phyloP scores from a whole-genome alignment of 345 rosid genomes.

The Linum usitatissimum region DNA sequence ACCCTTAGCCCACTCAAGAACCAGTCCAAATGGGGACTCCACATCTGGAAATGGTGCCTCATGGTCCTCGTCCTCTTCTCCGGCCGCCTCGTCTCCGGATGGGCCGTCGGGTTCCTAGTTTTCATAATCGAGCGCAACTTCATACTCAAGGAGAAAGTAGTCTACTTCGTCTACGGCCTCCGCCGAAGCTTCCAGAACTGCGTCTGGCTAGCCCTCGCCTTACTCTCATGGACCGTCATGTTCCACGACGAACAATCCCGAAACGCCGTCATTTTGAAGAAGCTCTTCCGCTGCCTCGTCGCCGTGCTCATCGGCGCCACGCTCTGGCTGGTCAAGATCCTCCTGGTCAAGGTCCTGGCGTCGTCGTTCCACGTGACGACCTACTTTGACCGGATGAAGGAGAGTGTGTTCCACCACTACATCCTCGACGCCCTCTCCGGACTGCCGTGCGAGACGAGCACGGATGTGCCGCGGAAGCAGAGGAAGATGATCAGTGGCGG shows the following conservation, averaged over 20 bases:
- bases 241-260: constrained; percentile 27
- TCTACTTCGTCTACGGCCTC: constrained; percentile 34
- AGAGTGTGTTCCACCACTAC: constrained; percentile 43
- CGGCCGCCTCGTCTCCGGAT: constrained; percentile 28
- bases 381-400: constrained; percentile 57
- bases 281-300: constrained; percentile 19
- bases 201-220: constrained; percentile 29
- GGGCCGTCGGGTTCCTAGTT: constrained; percentile 26
- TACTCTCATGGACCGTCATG: constrained; percentile 24
- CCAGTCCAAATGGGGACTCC: constrained; percentile 16
- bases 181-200: constrained; percentile 33
- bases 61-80: constrained; percentile 31
- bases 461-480: constrained; percentile 1
- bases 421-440: constrained; percentile 43
- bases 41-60: constrained; percentile 48
- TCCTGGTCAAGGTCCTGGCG: constrained; percentile 39
- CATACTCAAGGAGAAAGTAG: constrained; percentile 33
- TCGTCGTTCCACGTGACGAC: constrained; percentile 46
- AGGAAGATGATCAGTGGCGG: not conserved
- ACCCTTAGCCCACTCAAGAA: constrained; percentile 18
- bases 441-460: constrained; percentile 14
- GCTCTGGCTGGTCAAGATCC: constrained; percentile 43
- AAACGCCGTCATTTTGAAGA: constrained; percentile 13
- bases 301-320: constrained; percentile 40
- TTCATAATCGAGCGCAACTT: constrained; percentile 31